Base-by-base conservation (phyloP, 2,329 filamentous ascomycete genomes). In the Chrysoporthe cubensis region DNA sequence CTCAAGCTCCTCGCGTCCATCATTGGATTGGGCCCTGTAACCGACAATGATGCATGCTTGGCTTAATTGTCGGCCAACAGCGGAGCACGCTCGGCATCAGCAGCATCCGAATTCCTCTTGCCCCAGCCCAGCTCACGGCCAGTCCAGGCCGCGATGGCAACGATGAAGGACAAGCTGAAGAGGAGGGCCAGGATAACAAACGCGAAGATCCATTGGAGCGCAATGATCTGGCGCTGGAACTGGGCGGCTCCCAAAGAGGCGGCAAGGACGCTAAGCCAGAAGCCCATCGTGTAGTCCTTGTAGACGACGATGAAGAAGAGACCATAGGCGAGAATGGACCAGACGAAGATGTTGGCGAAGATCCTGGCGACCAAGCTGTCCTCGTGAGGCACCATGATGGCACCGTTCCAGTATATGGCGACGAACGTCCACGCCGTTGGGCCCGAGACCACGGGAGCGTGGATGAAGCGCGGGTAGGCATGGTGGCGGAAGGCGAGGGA, bases 181-280 rank as follows among this genome's bases (percentile, higher is more conserved):
- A 96, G 86, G 37, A 92, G 76, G 0, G 84, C 87, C 84, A 95
- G 94, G 77, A 97, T 93, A 70, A 88, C 83, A 75, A 96, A 96
- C 44, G 93, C 91, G 77, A 97, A 97, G 79, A 96, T 95, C 93
- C 93, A 97, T 81, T 97, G 94, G 71, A 97, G 83, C 7, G 92
- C 91, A 72, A 96, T 84, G 68, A 90, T 79, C 76, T 93, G 88
- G 74, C 86, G 84, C 62, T 89, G 81, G 80, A 96, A 89, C 78
- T 97, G 94, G 16, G 88, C 86, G 18, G 96, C 88, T 14, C 92
- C 93, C 54, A 96, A 88, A 21, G 93, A 88, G 5, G 93, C 89
- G 1, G 88, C 82, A 59, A 96, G 82, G 57, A 94, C 84, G 72
- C 89, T 91, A 73, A 97, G 84, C 65, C 88, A 89, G 77, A 96